Evolutionary conservation across 2,329 filamentous ascomycete species (phyloP), one percentile per base, ranked within the genome.

Genomic region (Trichoderma polysporum): DNA sequence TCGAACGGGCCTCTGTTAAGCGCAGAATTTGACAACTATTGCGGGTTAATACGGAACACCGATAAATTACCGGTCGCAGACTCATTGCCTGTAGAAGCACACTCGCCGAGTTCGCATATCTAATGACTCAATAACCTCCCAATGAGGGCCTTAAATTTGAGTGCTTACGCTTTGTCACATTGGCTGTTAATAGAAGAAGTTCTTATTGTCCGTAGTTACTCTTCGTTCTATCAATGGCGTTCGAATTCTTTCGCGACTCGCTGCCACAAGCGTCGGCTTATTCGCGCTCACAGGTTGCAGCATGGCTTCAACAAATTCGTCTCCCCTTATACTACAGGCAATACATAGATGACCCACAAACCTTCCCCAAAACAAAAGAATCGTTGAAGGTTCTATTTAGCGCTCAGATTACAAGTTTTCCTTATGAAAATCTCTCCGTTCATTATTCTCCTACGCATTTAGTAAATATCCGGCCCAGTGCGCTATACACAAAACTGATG

Each of bases 401-500:
- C n/a, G 49, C 27, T 2, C 49, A 53, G n/a, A 33, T 53, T 12
- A 53, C 27, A 5, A 53, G 15, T n/a, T 31, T 53, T 19, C 49
- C n/a, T n/a, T n/a, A n/a, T 33, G 49, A 53, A 12, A 29, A 53
- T 7, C 49, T 53, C 17, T 53, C 49, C 4, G 49, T 53, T 53
- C 27, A 53, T 53, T 53, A 29, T 19, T 53, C 25, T 33, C n/a
- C 49, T n/a, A n/a, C n/a, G n/a, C 27, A 31, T 19, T 13, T 53
- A 19, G 49, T 53, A 1, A 12, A 19, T 54, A 54, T 88, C 3
- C 75, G 82, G 22, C 80, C 83, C 0, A 75, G 82, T 22, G 67
- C 75, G 53, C 77, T 86, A 1, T 87, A 83, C 72, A 68, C 74
- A 4, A 88, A 87, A 69, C 79, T 86, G 59, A 76, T 88, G 13